Base-by-base conservation (phyloP, 805 yeast species). In the Candida ponderosae region DNA sequence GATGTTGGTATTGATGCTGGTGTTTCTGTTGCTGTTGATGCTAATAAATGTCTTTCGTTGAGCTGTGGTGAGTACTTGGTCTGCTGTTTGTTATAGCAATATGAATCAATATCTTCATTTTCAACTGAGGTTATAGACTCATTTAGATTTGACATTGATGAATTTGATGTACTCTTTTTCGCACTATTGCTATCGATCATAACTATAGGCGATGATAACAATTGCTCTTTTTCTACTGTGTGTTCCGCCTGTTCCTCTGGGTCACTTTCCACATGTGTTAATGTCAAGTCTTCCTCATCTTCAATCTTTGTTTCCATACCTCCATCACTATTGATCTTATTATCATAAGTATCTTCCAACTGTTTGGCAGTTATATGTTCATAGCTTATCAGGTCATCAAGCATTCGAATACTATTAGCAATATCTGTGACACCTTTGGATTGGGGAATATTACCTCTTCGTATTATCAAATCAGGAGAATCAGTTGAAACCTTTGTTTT, bases 371-470 rank as follows among this genome's bases (percentile, higher is more conserved):
- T 42, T 20, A 45, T 47, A 20, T 47, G 20, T 27, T 49, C 53
- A 24, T 48, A 48, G 32, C 46, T 48, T n/a, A 59, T 49, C 31
- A 59, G 29, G 20, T 55, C 60, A 39, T 60, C 65, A 6, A 60
- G 45, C 56, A 60, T 46, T 38, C 48, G 50, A 31, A 66, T 60
- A 33, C 65, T 57, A 20, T 54, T 51, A 6, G 68, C 62, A 21
- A 68, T 59, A 42, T 68, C 66, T 20, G 63, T 54, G n/a, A 59
- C 60, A 17, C 64, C 66, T 38, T 52, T 57, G 10, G 66, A 58
- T n/a, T 62, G 56, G 24, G 73, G 72, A 3, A 65, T 55, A 20
- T 50, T 50, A 3, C 55, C 55, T 19, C 34, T 47, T 14, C 40
- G 40, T 9, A 40, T 43, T 27, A 46, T 17, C 35, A 32, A 23